Evolutionary conservation across 2,329 filamentous ascomycete species (phyloP), one percentile per base, ranked within the genome.

Genomic region (Penicillium sp.): DNA sequence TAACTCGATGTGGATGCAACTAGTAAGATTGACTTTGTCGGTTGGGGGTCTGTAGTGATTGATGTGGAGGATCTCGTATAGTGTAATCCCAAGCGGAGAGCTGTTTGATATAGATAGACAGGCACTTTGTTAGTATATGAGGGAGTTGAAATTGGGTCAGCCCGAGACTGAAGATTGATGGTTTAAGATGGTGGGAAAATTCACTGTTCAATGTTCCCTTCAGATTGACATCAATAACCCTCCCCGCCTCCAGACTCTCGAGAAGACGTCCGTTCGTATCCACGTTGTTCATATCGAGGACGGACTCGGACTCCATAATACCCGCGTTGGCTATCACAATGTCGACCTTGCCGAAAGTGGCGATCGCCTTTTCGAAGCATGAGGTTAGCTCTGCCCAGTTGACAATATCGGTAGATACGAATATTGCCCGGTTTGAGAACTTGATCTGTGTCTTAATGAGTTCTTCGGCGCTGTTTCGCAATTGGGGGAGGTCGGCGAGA

Each of bases 201-300:
- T 38, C 65, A 78, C 77, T 78, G 57, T 79, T 79, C 63, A 79
- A 67, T 1, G 75, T 75, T 0, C 77, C 77, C 57, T 77, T 79
- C 4, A 79, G 44, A 65, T 80, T 79, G 4, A 79, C 70, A 59
- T 78, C 76, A 41, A 76, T 61, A 0, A 75, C 71, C 19, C 58
- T 65, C n/a, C 50, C 62, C 2, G 58, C 68, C 49, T 73, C 71
- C 5, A 33, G 19, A 21, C 59, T 63, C 54, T 69, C 69, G 5
- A 21, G 46, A 15, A 65, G 55, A n/a, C 59, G 51, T 2, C 61
- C 61, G 10, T 61, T 41, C 4, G 51, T 60, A 56, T 71, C 68
- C 5, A 68, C 34, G n/a, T 60, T 44, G 2, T 66, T 58, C 36
- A 72, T 21, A 50, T 72, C 63, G 2, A 74, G 46, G 1, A 69